Conservation (phyloP, 2,329 filamentous ascomycete species). For the Arthroderma sp. region DNA sequence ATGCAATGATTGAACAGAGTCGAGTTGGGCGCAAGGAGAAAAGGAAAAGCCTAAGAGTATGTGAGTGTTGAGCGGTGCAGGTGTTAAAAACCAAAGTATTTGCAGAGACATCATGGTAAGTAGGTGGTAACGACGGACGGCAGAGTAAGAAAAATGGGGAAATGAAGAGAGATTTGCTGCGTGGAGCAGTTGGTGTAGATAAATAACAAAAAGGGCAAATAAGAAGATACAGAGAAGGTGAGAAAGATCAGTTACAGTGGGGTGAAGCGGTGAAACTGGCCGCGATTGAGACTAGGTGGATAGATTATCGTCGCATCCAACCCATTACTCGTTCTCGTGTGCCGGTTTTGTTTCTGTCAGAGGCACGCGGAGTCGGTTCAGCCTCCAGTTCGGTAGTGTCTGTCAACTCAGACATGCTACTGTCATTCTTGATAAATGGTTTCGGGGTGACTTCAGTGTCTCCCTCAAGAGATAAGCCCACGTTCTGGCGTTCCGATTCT, state of each 20-base stretch:
- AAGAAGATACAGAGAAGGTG: slow-evolving; percentile 1
- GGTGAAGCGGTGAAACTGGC: background rate
- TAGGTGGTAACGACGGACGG: no score
- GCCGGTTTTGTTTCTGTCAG: slow-evolving; percentile 5
- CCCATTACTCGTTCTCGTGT: slow-evolving; percentile 9
- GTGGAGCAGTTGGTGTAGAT: background rate
- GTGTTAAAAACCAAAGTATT: no score
- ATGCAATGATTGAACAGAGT: no score
- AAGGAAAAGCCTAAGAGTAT: no score
- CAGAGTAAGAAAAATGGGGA: no score
- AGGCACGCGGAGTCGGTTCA: slow-evolving; percentile 7
- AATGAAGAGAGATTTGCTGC: no score
- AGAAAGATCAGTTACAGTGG: background rate
- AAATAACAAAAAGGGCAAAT: slow-evolving; percentile 1
- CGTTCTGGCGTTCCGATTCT: slow-evolving; percentile 12
- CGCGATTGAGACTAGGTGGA: background rate
- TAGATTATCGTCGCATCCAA: slow-evolving; percentile 9
- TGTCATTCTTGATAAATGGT: background rate
- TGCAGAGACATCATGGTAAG: no score
- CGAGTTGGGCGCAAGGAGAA: no score
- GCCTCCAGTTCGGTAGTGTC: background rate
- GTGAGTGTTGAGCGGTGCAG: no score
- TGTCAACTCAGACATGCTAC: background rate
- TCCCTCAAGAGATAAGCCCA: background rate
- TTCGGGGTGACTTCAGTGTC: slow-evolving; percentile 8